phyloP scores from a whole-genome alignment of 768 basidiomycete genomes.

The Tricholoma hemisulphureum region DNA sequence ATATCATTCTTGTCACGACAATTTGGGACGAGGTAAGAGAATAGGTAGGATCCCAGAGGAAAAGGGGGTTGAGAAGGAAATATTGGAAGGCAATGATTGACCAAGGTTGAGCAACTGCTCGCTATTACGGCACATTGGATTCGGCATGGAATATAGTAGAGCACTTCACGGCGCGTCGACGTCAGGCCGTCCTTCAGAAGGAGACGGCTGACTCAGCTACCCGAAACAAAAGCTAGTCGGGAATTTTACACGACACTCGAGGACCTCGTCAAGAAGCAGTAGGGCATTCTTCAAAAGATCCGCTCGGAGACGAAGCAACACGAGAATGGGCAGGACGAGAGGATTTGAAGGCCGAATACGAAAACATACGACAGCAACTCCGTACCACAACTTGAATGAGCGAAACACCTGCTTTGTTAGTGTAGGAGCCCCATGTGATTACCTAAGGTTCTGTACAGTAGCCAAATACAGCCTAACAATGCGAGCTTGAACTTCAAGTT shows the following conservation, averaged over 20 bases:
- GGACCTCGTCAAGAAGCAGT: slow-evolving; percentile 8
- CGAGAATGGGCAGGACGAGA: background rate
- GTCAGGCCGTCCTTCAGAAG: slow-evolving; percentile 18
- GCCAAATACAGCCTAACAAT: too few relatives aligned
- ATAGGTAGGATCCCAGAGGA: slow-evolving; percentile 1
- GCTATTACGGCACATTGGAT: slow-evolving; percentile 2
- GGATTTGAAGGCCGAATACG: background rate
- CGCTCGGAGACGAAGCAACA: background rate
- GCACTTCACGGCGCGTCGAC: slow-evolving; percentile 21
- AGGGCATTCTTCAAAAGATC: slow-evolving; percentile 1
- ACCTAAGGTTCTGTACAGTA: too few relatives aligned
- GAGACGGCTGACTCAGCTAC: slow-evolving; percentile 24
- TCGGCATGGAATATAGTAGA: slow-evolving; percentile 29
- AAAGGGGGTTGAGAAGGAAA: background rate
- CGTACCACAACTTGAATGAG: background rate
- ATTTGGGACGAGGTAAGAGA: slow-evolving; percentile 28
- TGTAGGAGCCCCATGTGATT: too few relatives aligned
- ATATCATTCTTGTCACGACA: slow-evolving; percentile 30
- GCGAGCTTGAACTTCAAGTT: too few relatives aligned
- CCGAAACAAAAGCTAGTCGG: slow-evolving; percentile 5
- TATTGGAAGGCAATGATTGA: slow-evolving; percentile 11
- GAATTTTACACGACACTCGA: slow-evolving; percentile 8
- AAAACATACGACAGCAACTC: background rate
- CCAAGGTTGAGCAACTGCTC: slow-evolving; percentile 1
- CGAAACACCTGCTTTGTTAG: background rate